phyloP scores from a whole-genome alignment of 2,329 filamentous ascomycete genomes.

The Aspergillus phoenicis region DNA sequence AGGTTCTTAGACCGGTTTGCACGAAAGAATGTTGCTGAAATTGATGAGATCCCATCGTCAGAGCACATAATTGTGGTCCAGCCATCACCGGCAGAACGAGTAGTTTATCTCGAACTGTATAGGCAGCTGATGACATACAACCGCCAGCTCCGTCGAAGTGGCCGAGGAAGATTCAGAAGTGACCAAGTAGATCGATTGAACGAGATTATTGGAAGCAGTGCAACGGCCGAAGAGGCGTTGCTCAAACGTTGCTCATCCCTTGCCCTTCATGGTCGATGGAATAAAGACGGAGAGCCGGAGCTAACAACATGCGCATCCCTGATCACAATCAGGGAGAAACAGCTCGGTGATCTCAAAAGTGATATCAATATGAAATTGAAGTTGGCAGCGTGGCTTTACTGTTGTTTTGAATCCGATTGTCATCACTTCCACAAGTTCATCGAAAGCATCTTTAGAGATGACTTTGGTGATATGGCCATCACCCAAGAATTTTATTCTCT shows the following conservation, averaged over 20 bases:
- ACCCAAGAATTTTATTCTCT: constrained; percentile 25
- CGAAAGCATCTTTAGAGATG: constrained; percentile 28
- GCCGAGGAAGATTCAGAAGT: constrained; percentile 27
- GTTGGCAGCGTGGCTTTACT: constrained; percentile 35
- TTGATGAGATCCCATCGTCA: constrained; percentile 48
- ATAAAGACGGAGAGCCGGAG: constrained; percentile 28
- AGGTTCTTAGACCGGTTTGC: constrained; percentile 58
- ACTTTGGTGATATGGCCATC: constrained; percentile 34
- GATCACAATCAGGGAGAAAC: constrained; percentile 25
- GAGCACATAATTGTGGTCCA: constrained; percentile 50
- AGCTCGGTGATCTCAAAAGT: constrained; percentile 26
- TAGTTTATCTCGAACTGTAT: constrained; percentile 58
- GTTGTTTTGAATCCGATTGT: constrained; percentile 23
- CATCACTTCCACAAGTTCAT: constrained; percentile 34
- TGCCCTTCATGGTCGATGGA: constrained; percentile 31
- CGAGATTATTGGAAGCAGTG: constrained; percentile 49
- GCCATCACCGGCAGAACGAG: constrained; percentile 52
- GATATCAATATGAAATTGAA: constrained; percentile 30
- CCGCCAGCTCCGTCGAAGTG: constrained; percentile 43
- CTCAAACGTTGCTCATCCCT: constrained; percentile 50
- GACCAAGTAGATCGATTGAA: constrained; percentile 46
- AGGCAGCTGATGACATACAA: constrained; percentile 56
- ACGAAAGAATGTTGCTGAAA: constrained; percentile 50
- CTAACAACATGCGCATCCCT: constrained; percentile 37
- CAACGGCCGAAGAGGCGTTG: constrained; percentile 56